Evolutionary conservation across 164 flowering plant genomes (phyloP), one percentile per base, ranked within the genome.

Genomic region (Stephania japonica): DNA sequence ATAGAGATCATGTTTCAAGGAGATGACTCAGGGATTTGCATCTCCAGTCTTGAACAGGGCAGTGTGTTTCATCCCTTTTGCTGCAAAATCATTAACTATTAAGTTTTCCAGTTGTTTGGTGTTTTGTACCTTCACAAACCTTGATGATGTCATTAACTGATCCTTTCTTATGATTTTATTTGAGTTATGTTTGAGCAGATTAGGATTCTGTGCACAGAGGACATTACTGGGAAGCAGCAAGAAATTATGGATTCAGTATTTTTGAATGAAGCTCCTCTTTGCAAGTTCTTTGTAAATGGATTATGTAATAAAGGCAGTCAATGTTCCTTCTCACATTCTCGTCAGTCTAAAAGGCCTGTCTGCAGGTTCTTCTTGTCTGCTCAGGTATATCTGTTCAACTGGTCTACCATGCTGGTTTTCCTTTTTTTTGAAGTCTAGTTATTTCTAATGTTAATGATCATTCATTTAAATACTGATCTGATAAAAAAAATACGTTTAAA

Each of bases 351-450:
- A 75, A 81, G 75, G 76, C 90, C 97, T 61, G 65, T 77, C 11
- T 95, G 99, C 95, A 91, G 84, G 71, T 95, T 83, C 81, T 90
- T 91, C 83, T 76, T 83, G 70, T 80, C 97, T 42, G 75, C 86
- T 49, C 85, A 91, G 99, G 99, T 91, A 56, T 56, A 6, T 44
- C 50, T 44, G 50, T 44, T 13, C 14, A 44, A 44, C 50, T 44
- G 14, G 50, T 44, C n/a, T 56, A 56, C 21, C 21, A 19, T 56
- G 63, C 63, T 18, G n/a, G 23, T 56, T 18, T 4, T 5, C 23
- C 7, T 21, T 16, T 44, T 21, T 16, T 19, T 16, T 18, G n/a
- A 56, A 19, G 63, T 56, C 21, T 18, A 18, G 23, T 56, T 56
- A 56, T 19, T 19, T 56, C 63, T 16, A 56, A 2, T 56, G n/a